phyloP scores from a whole-genome alignment of 768 basidiomycete genomes.

The Phlebiopsis flavidoalba region DNA sequence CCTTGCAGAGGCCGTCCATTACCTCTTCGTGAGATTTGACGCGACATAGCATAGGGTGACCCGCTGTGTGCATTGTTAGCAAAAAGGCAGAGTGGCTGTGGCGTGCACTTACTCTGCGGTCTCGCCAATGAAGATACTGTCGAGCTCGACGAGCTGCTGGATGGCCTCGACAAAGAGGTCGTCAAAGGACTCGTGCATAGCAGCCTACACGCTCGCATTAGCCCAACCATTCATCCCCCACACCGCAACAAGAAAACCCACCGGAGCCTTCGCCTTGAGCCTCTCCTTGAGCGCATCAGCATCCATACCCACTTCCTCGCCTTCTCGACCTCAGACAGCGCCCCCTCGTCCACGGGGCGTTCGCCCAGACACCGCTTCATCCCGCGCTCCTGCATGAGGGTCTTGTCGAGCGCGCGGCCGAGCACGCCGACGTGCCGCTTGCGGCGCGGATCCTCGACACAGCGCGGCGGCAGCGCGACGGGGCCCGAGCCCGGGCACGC shows the following conservation, averaged over 20 bases:
- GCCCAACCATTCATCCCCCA: not conserved
- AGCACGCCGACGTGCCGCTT: constrained; percentile 69
- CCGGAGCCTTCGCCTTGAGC: constrained; percentile 36
- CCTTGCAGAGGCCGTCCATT: constrained; percentile 60
- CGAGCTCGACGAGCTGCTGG: constrained; percentile 69
- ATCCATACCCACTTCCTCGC: constrained; percentile 71
- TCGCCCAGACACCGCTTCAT: constrained; percentile 58
- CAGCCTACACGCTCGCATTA: not conserved
- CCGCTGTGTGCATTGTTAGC: constrained; percentile 38
- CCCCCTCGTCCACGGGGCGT: constrained; percentile 18
- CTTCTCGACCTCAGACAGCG: constrained; percentile 55
- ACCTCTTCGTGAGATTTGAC: constrained; percentile 62
- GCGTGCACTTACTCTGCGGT: constrained; percentile 51
- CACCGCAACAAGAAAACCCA: not conserved
- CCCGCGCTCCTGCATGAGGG: constrained; percentile 61
- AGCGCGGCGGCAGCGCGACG: constrained; percentile 70
- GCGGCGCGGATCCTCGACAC: constrained; percentile 72
- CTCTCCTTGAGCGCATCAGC: constrained; percentile 50
- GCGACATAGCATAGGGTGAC: constrained; percentile 72
- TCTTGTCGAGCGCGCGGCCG: constrained; percentile 65
- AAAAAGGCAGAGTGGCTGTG: not conserved
- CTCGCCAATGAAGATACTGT: constrained; percentile 62
- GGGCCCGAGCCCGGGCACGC: constrained; percentile 72
- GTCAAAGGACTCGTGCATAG: constrained; percentile 39
- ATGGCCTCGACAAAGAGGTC: constrained; percentile 79